These are phyloP conservation scores for Alternaria triticimaculans DNA, from an alignment of 2,329 filamentous ascomycete genomes.

Conservation along the genomic window DNA sequence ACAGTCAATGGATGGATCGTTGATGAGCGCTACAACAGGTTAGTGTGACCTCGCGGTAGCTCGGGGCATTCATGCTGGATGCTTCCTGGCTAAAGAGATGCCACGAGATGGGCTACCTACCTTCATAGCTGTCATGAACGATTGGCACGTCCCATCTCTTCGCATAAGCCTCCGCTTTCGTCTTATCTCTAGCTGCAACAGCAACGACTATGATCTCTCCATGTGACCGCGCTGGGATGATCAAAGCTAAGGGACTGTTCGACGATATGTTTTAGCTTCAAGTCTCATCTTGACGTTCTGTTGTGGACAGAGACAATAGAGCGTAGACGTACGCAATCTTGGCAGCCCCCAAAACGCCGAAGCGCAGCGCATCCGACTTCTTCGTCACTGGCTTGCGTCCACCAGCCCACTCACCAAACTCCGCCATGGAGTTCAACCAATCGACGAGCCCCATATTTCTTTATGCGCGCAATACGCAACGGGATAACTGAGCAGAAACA, in stretches of 20 bases:
- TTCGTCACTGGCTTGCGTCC: constrained; percentile 14
- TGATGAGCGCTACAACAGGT: constrained; percentile 41
- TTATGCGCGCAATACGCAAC: not conserved
- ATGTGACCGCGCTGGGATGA: constrained; percentile 60
- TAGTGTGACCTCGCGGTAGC: not conserved
- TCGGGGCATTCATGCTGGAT: not conserved
- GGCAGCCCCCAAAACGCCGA: constrained; percentile 47
- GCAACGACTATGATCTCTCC: constrained; percentile 61
- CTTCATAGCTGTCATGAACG: constrained; percentile 59
- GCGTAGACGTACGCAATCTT: constrained; percentile 39
- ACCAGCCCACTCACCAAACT: constrained; percentile 15
- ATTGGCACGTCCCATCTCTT: constrained; percentile 60
- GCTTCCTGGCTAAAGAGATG: not conserved
- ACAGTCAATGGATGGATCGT: constrained; percentile 48
- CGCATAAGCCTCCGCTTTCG: constrained; percentile 58
- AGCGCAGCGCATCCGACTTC: constrained; percentile 32
- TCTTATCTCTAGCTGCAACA: constrained; percentile 59
- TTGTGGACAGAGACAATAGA: not conserved
- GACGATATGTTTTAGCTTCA: not conserved
- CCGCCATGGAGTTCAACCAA: constrained; percentile 11
- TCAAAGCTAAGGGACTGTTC: constrained; percentile 51
- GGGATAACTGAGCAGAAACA: not conserved
- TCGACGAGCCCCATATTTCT: not conserved
- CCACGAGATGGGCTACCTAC: constrained; percentile 29
- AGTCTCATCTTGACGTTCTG: not conserved